Conservation (phyloP, 495 filamentous ascomycete genomes). For the Xylaria flabelliformis region DNA sequence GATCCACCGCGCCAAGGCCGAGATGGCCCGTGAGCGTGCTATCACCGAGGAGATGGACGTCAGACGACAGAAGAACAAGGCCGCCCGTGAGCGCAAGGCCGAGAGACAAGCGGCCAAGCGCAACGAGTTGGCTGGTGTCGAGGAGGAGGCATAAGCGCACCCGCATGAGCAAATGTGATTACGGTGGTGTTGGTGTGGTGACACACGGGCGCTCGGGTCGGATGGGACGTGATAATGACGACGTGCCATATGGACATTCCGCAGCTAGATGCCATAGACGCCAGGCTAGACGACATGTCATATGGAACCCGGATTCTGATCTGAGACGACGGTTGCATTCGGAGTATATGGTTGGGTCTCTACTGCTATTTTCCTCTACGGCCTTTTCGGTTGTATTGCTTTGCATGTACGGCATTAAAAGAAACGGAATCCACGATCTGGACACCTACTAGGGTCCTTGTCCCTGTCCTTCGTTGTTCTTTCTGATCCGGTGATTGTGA, state of each 20-base stretch:
- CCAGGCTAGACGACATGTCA: constrained; percentile 40
- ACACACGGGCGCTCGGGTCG: constrained; percentile 30
- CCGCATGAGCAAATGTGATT: constrained; percentile 21
- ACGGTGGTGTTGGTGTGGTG: constrained; percentile 28
- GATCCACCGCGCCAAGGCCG: constrained; percentile 99
- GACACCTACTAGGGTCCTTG: constrained; percentile 32
- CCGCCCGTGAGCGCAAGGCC: constrained; percentile 93
- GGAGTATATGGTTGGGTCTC: constrained; percentile 62
- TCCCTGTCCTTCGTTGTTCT: background rate
- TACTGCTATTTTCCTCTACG: constrained; percentile 48
- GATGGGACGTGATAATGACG: constrained; percentile 42
- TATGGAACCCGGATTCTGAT: constrained; percentile 50
- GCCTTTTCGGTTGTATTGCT: constrained; percentile 49
- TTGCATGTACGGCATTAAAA: constrained; percentile 62
- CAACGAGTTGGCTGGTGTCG: constrained; percentile 76
- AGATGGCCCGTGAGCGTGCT: constrained; percentile 90
- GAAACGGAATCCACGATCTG: constrained; percentile 60
- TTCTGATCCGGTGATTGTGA: background rate
- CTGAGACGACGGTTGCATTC: constrained; percentile 57
- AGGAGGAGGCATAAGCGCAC: constrained; percentile 68
- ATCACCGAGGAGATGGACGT: constrained; percentile 99
- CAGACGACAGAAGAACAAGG: constrained; percentile 99
- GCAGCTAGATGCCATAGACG: constrained; percentile 38
- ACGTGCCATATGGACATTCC: constrained; percentile 36
- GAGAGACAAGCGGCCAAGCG: constrained; percentile 90